Evolutionary conservation across 805 yeast species (phyloP), one percentile per base, ranked within the genome.

Genomic region (Cyberlindnera meyerae): DNA sequence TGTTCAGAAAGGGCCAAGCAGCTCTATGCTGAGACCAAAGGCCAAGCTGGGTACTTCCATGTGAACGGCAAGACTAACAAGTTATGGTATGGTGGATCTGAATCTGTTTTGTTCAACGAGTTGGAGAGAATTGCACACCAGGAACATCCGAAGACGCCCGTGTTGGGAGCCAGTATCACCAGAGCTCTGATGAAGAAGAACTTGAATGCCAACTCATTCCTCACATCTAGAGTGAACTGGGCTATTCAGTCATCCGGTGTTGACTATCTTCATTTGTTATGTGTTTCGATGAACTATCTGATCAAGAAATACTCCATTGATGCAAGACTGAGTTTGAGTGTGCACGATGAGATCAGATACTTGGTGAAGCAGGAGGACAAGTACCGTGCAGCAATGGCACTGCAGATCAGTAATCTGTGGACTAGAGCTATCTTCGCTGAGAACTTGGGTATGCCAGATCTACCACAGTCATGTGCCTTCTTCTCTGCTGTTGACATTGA

Each of bases 161-260:
- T 86, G 2, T 60, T 93, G 8, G 96, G 96, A 1, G 96, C 97
- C 5, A 85, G 95, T 11, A 87, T 93, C 31, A 93, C 99, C 0
- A 77, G 77, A 40, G 96, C 97, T 0, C 65, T 93, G 40, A 71
- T 73, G 48, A 71, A 74, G 29, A 65, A 66, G 36, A 80, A 90
- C 56, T 66, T 93, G 48, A 76, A 75, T 29, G 64, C 75, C 26
- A 75, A 75, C 44, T 65, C 77, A 1, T 93, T 81, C 55, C 62
- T 93, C 46, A 93, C 98, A 0, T 87, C 96, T 2, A 63, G 99
- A 51, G 81, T 89, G 45, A 93, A 93, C 54, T 93, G 99, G 99
- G 86, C 96, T 1, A 93, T 93, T 55, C 99, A 93, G 58, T 86
- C 96, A 16, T 86, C 96, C 2, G 99, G 98, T 25, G 99, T 94